Base-by-base conservation (phyloP, 176 grass and related monocot genomes). In the Microstegium vimineum region DNA sequence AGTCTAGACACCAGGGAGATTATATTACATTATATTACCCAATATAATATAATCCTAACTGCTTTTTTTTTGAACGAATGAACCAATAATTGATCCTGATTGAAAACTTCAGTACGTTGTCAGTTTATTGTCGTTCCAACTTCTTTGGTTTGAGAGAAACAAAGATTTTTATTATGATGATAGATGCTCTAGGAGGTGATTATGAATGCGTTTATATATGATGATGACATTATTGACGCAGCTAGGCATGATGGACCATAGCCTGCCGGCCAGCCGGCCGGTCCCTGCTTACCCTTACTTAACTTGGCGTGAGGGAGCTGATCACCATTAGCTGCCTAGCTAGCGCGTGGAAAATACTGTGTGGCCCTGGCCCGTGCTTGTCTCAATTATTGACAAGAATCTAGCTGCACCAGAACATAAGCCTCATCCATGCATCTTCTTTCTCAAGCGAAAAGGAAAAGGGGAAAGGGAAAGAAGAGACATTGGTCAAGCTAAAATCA, bases 371-470 rank as follows among this genome's bases (percentile, higher is more conserved):
- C 38, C 81, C 42, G 83, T 49, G 83, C 30, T 72, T 73, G 67
- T 30, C 57, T 52, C 84, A 80, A 86, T 80, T 73, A 86, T 86
- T 79, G 56, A 63, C 22, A 65, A 32, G 76, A 73, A 79, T 86
- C 83, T 79, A 73, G 74, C 25, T 52, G 56, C 76, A 79, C 67
- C 4, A 64, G n/a, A 73, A n/a, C 22, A 65, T 25, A 72, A 52
- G 54, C 42, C 32, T 52, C 77, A 66, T 66, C 76, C 69, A n/a
- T n/a, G n/a, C n/a, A 16, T 43, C 23, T 49, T 66, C 49, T 79
- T 49, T 72, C 75, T 64, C 67, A n/a, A 27, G 15, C 43, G 33
- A 71, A 49, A 69, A 10, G 82, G 77, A 49, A 49, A 70, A 45
- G n/a, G 42, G 6, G 28, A 51, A 22, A 40, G 56, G 6, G 2